A percentile compares a stretch with the other conserved stretches of the same genome.
phyloP scores from a whole-genome alignment of 2,329 filamentous ascomycete species.

The Apiospora rasikravindrae region DNA sequence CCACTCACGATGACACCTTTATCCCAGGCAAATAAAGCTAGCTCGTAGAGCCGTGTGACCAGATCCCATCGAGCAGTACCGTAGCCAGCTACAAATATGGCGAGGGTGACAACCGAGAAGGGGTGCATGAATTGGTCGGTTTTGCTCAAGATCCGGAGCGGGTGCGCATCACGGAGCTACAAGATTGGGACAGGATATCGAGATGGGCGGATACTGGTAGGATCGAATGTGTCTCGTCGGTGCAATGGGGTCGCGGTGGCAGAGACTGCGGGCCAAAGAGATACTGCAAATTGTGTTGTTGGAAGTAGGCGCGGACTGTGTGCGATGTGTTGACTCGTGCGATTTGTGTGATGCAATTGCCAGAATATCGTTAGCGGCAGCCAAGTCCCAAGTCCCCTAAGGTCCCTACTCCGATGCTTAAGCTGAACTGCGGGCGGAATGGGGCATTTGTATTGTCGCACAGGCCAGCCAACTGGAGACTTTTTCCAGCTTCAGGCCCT shows the following conservation, averaged over 20 bases:
- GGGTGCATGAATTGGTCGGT: constrained; percentile 82
- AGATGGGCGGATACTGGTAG: background rate
- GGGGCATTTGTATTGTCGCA: constrained; percentile 1
- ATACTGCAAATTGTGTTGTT: constrained; percentile 1
- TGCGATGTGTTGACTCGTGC: background rate
- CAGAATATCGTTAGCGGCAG: constrained; percentile 11
- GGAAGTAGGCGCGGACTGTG: background rate
- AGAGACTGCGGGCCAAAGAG: background rate
- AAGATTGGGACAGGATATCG: background rate
- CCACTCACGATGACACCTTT: constrained; percentile 78
- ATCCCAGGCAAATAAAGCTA: constrained; percentile 97
- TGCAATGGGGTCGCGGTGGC: background rate
- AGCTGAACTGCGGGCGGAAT: background rate
- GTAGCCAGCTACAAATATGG: constrained; percentile 99
- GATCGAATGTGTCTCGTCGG: background rate
- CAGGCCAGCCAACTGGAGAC: background rate
- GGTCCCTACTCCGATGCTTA: background rate
- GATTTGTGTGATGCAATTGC: constrained; percentile 18
- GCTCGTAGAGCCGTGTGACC: constrained; percentile 93
- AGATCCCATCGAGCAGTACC: constrained; percentile 99
- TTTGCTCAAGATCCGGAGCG: constrained; percentile 20
- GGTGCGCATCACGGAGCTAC: constrained; percentile 18
- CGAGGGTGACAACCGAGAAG: constrained; percentile 92
- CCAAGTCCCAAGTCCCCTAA: background rate
- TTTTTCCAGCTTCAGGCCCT: no score